Evolutionary conservation across 208 protist genomes (phyloP).

Genomic region (Trypanosomatidae sp.): DNA sequence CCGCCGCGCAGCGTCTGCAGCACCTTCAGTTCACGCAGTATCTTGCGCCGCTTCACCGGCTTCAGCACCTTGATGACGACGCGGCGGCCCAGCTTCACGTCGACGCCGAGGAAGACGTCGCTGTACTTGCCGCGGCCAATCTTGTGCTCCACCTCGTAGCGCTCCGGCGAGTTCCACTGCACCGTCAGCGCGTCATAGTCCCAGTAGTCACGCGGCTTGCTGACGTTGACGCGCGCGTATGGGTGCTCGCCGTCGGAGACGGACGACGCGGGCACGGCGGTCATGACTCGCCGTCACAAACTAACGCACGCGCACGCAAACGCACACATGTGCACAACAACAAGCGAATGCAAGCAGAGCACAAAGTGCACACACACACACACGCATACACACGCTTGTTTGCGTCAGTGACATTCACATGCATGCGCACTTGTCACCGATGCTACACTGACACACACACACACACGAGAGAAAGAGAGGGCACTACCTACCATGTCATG

Average conservation of each 20-base stretch:
- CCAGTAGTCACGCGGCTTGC: constrained; percentile 90
- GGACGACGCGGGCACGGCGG: no score
- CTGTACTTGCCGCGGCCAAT: constrained; percentile 98
- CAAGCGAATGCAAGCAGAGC: no score
- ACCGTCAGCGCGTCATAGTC: constrained; percentile 91
- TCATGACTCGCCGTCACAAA: no score
- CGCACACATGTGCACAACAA: no score
- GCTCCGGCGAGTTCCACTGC: constrained; percentile 91
- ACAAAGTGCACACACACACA: no score
- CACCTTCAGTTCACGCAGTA: constrained; percentile 98
- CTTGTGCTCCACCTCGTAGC: constrained; percentile 95
- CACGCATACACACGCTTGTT: no score
- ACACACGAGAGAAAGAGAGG: no score
- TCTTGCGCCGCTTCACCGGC: constrained; percentile 99
- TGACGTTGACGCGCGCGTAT: constrained; percentile 68
- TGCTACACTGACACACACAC: no score
- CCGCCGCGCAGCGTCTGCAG: constrained; percentile 97
- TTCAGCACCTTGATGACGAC: constrained; percentile 99
- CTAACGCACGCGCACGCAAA: no score
- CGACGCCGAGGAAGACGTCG: constrained; percentile 99
- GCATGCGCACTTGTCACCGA: no score
- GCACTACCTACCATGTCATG: no score
- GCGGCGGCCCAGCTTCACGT: constrained; percentile 65
- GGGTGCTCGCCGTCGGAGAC: constrained; percentile 35
- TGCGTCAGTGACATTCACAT: no score